phyloP scores from a whole-genome alignment of 108 stramenopile genomes.

The Skeletonema grethae region DNA sequence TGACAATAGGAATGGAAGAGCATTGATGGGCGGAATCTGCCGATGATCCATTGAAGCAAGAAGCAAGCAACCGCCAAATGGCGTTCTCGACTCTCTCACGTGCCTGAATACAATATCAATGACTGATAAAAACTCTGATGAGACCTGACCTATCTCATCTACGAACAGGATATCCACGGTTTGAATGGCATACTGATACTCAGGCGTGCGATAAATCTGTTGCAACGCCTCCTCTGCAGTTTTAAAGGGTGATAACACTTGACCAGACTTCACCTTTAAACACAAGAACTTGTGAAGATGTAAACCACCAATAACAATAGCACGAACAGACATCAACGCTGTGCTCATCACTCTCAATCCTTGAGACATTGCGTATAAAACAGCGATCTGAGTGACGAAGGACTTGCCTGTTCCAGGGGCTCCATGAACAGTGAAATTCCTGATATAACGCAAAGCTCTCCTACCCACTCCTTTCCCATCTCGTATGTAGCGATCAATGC shows the following conservation, averaged over 20 bases:
- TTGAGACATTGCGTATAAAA: slow-evolving; percentile 15
- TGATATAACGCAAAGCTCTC: slow-evolving; percentile 2
- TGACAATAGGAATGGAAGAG: neutral
- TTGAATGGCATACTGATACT: neutral
- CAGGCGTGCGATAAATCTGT: neutral
- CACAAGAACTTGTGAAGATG: slow-evolving; percentile 20
- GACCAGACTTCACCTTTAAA: neutral
- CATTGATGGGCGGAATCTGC: neutral
- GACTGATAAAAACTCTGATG: neutral
- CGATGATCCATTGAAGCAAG: neutral
- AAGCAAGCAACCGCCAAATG: neutral
- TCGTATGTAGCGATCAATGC: neutral
- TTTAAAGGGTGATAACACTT: neutral
- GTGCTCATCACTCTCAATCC: slow-evolving; percentile 24
- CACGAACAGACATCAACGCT: slow-evolving; percentile 23
- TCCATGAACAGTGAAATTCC: slow-evolving; percentile 4
- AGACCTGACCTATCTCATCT: neutral
- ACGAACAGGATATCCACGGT: neutral
- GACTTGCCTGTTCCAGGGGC: slow-evolving; percentile 23
- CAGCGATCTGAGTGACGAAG: neutral
- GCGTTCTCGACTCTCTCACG: neutral
- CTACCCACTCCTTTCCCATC: neutral
- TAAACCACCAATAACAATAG: slow-evolving; percentile 11
- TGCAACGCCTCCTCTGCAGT: neutral
- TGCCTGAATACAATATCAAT: neutral